Base-by-base conservation (phyloP, 768 basidiomycete species). In the Russula sp. region DNA sequence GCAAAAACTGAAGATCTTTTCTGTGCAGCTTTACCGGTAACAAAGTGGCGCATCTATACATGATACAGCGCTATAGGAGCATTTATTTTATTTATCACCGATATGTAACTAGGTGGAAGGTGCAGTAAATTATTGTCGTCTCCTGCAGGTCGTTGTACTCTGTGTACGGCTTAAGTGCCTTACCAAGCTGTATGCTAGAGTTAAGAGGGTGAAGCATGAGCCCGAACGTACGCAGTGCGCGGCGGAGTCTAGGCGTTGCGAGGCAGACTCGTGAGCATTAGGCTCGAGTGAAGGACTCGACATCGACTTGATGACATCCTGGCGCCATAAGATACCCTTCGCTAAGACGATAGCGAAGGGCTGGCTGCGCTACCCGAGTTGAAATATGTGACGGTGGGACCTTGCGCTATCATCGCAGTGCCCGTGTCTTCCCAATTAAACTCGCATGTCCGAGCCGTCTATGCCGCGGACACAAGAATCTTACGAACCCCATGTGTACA, bases 21-120 rank as follows among this genome's bases (percentile, higher is more conserved):
- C 14, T 56, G 5, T 59, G 9, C 72, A 92, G 89, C 78, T 34
- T 74, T 93, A 10, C 88, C 90, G 5, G 78, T 81, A 40, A 82
- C 85, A 46, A 84, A 82, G 59, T 92, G 90, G 90, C 80, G 89
- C 68, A 79, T 90, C 48, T 84, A 81, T 73, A 75, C 81, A 75
- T 76, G 59, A 65, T 36, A 61, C 28, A 69, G 68, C n/a, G 34
- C 16, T 5, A 22, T n/a, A 38, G 11, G 5, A 14, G 5, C 28
- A 28, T 46, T 32, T 59, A 32, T 28, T 24, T 22, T 40, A 49
- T 49, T 49, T 40, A 44, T 61, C 20, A 48, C 18, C 11, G 32
- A 52, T 6, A 20, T 51, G 48, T 59, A 38, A 16, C 34, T n/a
- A 1, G 7, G 24, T 20, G 49, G 58, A 36, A 59, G 59, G 26